A percentile compares a stretch with the other conserved stretches of the same genome.
These are phyloP conservation scores for Tuber borchii DNA, from an alignment of 495 filamentous ascomycete species.

Conservation along the genomic window DNA sequence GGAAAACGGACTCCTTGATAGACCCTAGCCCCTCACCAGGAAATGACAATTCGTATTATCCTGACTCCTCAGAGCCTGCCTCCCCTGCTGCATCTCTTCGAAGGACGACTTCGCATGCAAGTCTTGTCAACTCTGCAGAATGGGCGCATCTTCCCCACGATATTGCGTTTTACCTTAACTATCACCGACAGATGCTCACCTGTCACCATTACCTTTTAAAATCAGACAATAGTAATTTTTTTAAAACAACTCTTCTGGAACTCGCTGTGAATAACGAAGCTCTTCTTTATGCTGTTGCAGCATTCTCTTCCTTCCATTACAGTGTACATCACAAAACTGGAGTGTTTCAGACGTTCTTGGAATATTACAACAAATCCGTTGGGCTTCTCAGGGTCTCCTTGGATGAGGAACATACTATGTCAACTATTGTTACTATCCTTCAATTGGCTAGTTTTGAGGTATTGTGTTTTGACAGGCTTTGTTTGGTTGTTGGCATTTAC, in stretches of 20 bases:
- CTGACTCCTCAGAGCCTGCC: slow-evolving; percentile 36
- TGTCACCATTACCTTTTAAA: slow-evolving; percentile 76
- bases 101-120: slow-evolving; percentile 30
- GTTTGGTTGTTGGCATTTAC: slow-evolving; percentile 11
- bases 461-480: slow-evolving; percentile 28
- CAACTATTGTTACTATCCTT: slow-evolving; percentile 81
- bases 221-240: slow-evolving; percentile 59
- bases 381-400: slow-evolving; percentile 66
- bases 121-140: slow-evolving; percentile 23
- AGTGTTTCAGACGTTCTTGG: slow-evolving; percentile 71
- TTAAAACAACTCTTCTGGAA: slow-evolving; percentile 62
- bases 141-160: slow-evolving; percentile 51
- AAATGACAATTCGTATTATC: slow-evolving; percentile 32
- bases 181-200: slow-evolving; percentile 66
- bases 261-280: slow-evolving; percentile 72
- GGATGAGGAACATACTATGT: slow-evolving; percentile 58
- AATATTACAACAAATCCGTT: slow-evolving; percentile 85
- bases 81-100: slow-evolving; percentile 30
- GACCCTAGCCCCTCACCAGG: slow-evolving; percentile 38
- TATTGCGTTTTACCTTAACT: slow-evolving; percentile 70
- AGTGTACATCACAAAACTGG: slow-evolving; percentile 62
- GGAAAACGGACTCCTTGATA: slow-evolving; percentile 36
- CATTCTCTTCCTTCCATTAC: slow-evolving; percentile 82
- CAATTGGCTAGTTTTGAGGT: slow-evolving; percentile 93
- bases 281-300: slow-evolving; percentile 80